Conservation (phyloP, 768 basidiomycete species). For the Boletus rubropictus region DNA sequence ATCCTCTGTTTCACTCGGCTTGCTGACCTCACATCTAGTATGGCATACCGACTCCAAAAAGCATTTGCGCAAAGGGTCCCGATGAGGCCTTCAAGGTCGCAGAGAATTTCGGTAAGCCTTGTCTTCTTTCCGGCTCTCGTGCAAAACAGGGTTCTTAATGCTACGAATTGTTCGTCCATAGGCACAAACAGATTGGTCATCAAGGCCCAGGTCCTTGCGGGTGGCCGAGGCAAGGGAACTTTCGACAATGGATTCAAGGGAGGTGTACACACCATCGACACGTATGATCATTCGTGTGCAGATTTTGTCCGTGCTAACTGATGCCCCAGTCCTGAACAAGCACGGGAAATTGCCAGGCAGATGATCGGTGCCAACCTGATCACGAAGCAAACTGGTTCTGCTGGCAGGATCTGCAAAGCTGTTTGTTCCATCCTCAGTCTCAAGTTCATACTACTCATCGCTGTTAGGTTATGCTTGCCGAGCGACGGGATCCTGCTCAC, state of each 20-base stretch:
- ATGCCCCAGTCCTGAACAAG: conserved; percentile 71
- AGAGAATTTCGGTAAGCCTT: conserved; percentile 81
- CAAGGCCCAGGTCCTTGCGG: conserved; percentile 98
- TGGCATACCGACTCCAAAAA: conserved; percentile 91
- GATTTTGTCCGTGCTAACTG: conserved; percentile 6
- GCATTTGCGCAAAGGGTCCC: conserved; percentile 78
- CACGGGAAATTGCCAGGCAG: conserved; percentile 77
- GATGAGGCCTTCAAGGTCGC: conserved; percentile 89
- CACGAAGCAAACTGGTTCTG: conserved; percentile 96
- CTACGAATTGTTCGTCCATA: conserved; percentile 28
- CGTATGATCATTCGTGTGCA: conserved; percentile 39
- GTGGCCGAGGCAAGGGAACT: conserved; percentile 95
- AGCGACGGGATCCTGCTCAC: conserved; percentile 86
- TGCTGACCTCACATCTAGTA: conserved; percentile 51
- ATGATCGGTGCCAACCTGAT: conserved; percentile 96
- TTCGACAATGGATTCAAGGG: conserved; percentile 96
- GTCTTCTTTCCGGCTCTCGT: conserved; percentile 14
- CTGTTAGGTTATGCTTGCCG: conserved; percentile 90
- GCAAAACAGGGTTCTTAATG: neutral
- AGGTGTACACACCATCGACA: conserved; percentile 91
- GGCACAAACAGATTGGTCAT: conserved; percentile 81
- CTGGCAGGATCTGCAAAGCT: conserved; percentile 90
- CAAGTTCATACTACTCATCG: conserved; percentile 11
- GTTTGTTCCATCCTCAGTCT: conserved; percentile 40
- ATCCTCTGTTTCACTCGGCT: neutral